phyloP scores from a whole-genome alignment of 2,329 filamentous ascomycete genomes.

The Polytolypa hystricis region DNA sequence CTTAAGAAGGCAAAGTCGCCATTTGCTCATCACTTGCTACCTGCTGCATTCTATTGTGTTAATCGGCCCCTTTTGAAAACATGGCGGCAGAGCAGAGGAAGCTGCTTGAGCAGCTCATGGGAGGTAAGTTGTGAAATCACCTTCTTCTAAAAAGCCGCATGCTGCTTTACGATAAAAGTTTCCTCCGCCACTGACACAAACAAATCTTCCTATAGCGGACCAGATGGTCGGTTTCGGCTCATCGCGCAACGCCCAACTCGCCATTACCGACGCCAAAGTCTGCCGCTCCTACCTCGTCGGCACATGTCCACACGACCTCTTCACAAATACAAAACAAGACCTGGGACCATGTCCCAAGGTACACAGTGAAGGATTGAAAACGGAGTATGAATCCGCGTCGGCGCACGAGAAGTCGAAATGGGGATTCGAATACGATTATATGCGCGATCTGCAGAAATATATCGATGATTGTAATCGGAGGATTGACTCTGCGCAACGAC shows the following conservation, averaged over 20 bases:
- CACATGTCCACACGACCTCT: constrained; percentile 94
- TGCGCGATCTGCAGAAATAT: constrained; percentile 90
- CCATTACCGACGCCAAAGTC: constrained; percentile 82
- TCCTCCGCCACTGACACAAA: too few relatives aligned
- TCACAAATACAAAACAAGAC: constrained; percentile 99
- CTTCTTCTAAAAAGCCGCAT: too few relatives aligned
- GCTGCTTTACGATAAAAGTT: too few relatives aligned
- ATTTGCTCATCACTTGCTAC: too few relatives aligned
- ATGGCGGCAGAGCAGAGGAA: constrained; percentile 98
- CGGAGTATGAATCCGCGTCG: constrained; percentile 70
- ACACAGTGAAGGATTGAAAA: constrained; percentile 78
- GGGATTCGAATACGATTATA: constrained; percentile 94
- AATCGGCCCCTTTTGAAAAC: too few relatives aligned
- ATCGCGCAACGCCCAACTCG: constrained; percentile 67
- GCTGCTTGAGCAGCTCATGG: constrained; percentile 89
- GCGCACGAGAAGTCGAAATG: constrained; percentile 62
- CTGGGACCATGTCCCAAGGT: constrained; percentile 79
- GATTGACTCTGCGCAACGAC: constrained; percentile 79
- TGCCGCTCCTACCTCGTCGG: constrained; percentile 90
- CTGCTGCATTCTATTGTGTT: too few relatives aligned
- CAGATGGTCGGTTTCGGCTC: constrained; percentile 69
- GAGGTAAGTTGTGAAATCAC: constrained; percentile 27
- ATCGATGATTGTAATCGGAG: constrained; percentile 92
- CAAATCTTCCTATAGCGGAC: constrained; percentile 28
- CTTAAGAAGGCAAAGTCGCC: too few relatives aligned